Percentiles rank a stretch among this genome's conserved stretches.
Conservation (phyloP, 352 stramenopile species). For the Phytophthora agathidicida region DNA sequence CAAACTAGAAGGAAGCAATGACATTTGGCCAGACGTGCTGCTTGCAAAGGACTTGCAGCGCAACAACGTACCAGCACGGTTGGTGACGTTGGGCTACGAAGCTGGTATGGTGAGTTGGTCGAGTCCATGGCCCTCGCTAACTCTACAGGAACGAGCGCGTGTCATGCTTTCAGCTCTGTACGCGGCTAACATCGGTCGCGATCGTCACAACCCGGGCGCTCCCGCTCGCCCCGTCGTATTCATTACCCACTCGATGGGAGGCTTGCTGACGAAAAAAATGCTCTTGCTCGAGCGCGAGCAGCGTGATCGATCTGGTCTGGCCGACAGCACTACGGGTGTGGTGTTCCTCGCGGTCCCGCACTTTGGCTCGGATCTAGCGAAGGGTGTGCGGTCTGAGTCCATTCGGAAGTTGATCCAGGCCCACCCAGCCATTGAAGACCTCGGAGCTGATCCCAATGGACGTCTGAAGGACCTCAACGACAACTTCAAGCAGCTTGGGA, state of each 20-base stretch:
- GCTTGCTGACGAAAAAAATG: slow-evolving; percentile 88
- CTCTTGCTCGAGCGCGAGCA: slow-evolving; percentile 56
- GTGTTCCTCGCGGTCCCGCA: slow-evolving; percentile 87
- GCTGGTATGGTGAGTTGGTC: slow-evolving; percentile 87
- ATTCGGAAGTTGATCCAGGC: slow-evolving; percentile 75
- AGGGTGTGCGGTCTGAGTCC: slow-evolving; percentile 65
- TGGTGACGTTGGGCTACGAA: slow-evolving; percentile 84
- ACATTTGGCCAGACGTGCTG: slow-evolving; percentile 81
- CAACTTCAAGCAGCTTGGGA: slow-evolving; percentile 62
- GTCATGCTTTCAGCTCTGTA: slow-evolving; percentile 80
- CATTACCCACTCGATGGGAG: slow-evolving; percentile 89
- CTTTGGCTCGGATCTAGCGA: slow-evolving; percentile 80
- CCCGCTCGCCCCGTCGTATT: slow-evolving; percentile 70
- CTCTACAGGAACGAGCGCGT: slow-evolving; percentile 68
- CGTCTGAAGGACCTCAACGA: slow-evolving; percentile 73
- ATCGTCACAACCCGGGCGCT: slow-evolving; percentile 8
- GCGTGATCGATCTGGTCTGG: slow-evolving; percentile 29
- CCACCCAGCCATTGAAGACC: slow-evolving; percentile 77
- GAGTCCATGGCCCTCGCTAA: slow-evolving; percentile 85
- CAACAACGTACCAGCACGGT: slow-evolving; percentile 47
- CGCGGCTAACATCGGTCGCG: slow-evolving; percentile 63
- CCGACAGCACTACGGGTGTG: slow-evolving; percentile 55
- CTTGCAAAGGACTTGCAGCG: slow-evolving; percentile 62
- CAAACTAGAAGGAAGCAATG: slow-evolving; percentile 54
- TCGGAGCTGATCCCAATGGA: slow-evolving; percentile 58